Conservation (phyloP, 345 rosid species). For the Odontarrhena argentea region DNA sequence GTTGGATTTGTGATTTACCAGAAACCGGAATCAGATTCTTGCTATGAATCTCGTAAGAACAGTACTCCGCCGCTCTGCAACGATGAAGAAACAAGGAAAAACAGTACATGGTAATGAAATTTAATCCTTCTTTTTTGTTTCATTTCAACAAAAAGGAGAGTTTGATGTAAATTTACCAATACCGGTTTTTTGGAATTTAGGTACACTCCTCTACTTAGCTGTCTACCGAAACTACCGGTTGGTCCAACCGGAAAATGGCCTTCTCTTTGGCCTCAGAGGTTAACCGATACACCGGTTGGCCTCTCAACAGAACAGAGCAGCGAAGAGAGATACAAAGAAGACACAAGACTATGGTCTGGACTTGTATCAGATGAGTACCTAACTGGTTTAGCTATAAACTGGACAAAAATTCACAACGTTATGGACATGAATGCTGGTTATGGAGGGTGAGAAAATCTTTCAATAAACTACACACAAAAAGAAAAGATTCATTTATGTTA, state of each 20-base stretch:
- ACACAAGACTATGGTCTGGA: constrained; percentile 69
- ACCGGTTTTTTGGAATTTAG: constrained; percentile 32
- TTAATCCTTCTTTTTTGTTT: background rate
- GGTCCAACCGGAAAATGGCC: constrained; percentile 59
- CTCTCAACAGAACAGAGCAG: constrained; percentile 38
- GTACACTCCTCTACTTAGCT: constrained; percentile 68
- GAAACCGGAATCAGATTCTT: constrained; percentile 70
- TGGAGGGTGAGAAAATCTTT: constrained; percentile 72
- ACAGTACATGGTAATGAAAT: constrained; percentile 58
- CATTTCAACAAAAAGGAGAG: background rate
- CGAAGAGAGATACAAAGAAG: constrained; percentile 47
- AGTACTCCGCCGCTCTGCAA: constrained; percentile 65
- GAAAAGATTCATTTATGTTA: constrained; percentile 32
- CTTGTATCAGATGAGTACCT: constrained; percentile 66
- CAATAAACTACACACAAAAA: constrained; percentile 20
- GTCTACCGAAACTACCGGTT: constrained; percentile 63
- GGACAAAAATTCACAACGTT: constrained; percentile 70
- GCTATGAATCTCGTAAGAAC: constrained; percentile 59
- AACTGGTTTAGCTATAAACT: constrained; percentile 60
- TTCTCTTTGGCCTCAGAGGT: constrained; percentile 73
- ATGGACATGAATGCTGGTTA: constrained; percentile 96
- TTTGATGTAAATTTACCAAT: constrained; percentile 11
- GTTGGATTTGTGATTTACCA: constrained; percentile 84
- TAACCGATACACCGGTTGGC: constrained; percentile 57
- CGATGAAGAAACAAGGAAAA: constrained; percentile 42